Evolutionary conservation across 192 early-diverging fungal species (phyloP).

Genomic region (Piromyces sp.): DNA sequence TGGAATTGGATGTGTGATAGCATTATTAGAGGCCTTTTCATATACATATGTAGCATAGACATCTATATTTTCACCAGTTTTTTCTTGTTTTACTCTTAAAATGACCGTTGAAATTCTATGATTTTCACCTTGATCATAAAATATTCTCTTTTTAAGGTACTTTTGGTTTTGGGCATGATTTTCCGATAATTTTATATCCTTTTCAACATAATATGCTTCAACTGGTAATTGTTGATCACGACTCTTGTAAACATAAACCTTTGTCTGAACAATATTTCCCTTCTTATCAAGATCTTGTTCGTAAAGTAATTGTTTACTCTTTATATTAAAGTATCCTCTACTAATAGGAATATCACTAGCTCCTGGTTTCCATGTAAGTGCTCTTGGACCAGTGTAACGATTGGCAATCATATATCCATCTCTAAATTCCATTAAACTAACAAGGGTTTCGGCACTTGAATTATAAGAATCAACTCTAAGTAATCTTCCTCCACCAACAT

Average conservation of each 20-base stretch:
- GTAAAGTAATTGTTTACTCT: conserved; percentile 1
- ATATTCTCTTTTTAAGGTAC: background rate
- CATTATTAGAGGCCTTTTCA: background rate
- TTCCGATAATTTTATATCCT: background rate
- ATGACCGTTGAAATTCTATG: background rate
- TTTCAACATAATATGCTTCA: conserved; percentile 3
- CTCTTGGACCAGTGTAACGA: background rate
- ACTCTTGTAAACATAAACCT: conserved; percentile 15
- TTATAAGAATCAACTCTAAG: background rate
- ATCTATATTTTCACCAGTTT: background rate
- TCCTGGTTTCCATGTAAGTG: conserved; percentile 8
- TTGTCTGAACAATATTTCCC: background rate
- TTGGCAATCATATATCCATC: background rate
- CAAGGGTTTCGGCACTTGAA: background rate
- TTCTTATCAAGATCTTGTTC: conserved; percentile 10
- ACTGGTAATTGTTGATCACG: background rate
- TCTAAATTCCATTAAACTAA: background rate
- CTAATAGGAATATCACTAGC: conserved; percentile 6
- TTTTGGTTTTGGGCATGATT: background rate
- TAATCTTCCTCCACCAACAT: background rate
- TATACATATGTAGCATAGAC: background rate
- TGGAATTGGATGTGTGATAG: background rate
- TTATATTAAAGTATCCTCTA: conserved; percentile 5
- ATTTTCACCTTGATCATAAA: background rate
- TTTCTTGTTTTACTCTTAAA: background rate